phyloP scores from a whole-genome alignment of 2,329 filamentous ascomycete species.

The Fusarium metavorans region DNA sequence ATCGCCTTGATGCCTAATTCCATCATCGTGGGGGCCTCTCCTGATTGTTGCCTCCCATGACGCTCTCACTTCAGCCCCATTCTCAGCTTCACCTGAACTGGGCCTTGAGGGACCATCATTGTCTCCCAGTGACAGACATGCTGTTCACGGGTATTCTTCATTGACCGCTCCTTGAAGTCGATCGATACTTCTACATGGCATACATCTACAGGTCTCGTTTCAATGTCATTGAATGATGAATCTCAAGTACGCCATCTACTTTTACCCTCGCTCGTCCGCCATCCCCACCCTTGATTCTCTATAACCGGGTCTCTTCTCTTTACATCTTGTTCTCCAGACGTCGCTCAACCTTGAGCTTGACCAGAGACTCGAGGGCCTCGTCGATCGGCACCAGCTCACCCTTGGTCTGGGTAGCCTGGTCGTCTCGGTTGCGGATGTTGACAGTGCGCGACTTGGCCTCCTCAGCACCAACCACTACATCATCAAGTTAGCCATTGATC shows the following conservation, averaged over 20 bases:
- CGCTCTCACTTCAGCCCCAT: conserved; percentile 15
- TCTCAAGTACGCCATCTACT: conserved; percentile 30
- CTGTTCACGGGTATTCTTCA: conserved; percentile 19
- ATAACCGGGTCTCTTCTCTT: conserved; percentile 14
- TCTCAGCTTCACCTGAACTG: conserved; percentile 10
- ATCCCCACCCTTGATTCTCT: conserved; percentile 5
- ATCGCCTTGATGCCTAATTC: not conserved
- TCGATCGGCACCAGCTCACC: conserved; percentile 69
- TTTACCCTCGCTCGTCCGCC: conserved; percentile 34
- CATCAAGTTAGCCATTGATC: conserved; percentile 27
- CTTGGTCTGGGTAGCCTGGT: conserved; percentile 70
- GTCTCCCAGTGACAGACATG: not conserved
- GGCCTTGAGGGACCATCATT: not conserved
- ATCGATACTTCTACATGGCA: conserved; percentile 16
- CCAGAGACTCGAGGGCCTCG: conserved; percentile 68
- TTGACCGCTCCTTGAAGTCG: conserved; percentile 33
- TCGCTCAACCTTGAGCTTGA: conserved; percentile 63
- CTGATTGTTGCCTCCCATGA: not conserved
- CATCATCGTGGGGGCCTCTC: not conserved
- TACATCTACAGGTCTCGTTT: conserved; percentile 36
- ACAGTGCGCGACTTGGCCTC: conserved; percentile 71
- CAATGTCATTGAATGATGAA: conserved; percentile 25
- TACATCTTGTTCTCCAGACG: conserved; percentile 52
- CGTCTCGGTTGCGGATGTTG: conserved; percentile 74
- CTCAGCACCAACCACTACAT: conserved; percentile 69